Percentiles rank a stretch among this genome's conserved stretches.
Evolutionary conservation across 768 basidiomycete genomes (phyloP).

Genomic region (Mycena galopus): DNA sequence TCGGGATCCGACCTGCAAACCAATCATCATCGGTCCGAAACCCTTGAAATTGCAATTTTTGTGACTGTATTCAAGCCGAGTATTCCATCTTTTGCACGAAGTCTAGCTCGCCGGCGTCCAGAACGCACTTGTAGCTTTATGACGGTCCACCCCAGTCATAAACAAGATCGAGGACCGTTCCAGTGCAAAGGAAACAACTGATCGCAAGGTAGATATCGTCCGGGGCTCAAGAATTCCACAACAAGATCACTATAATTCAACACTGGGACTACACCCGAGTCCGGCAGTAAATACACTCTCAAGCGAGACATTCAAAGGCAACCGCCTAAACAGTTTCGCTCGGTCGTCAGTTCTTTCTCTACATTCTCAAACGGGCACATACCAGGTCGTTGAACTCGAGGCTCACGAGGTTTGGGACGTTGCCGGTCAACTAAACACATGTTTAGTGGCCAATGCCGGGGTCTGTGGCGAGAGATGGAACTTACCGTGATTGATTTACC

Average conservation of each 20-base stretch:
- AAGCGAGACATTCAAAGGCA: conserved; percentile 1
- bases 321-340: neutral
- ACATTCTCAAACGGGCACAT: neutral
- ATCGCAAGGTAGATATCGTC: conserved; percentile 14
- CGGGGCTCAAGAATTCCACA: conserved; percentile 7
- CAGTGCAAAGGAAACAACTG: conserved; percentile 11
- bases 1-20: too few relatives aligned
- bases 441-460: neutral
- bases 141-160: neutral
- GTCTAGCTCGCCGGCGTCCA: too few relatives aligned
- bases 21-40: too few relatives aligned
- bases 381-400: conserved; percentile 13
- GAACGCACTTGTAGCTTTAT: neutral
- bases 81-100: too few relatives aligned
- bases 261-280: conserved; percentile 10
- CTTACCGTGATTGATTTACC: conserved; percentile 9
- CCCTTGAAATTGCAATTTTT: too few relatives aligned
- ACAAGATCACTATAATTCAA: conserved; percentile 8
- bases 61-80: too few relatives aligned
- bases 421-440: neutral
- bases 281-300: conserved; percentile 7
- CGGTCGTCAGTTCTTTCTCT: neutral
- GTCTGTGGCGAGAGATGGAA: neutral
- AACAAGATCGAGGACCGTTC: neutral
- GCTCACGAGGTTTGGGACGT: conserved; percentile 6